A percentile compares a stretch with the other conserved stretches of the same genome.
Conservation (phyloP, 352 stramenopile genomes). For the Stramenopiles sp. region DNA sequence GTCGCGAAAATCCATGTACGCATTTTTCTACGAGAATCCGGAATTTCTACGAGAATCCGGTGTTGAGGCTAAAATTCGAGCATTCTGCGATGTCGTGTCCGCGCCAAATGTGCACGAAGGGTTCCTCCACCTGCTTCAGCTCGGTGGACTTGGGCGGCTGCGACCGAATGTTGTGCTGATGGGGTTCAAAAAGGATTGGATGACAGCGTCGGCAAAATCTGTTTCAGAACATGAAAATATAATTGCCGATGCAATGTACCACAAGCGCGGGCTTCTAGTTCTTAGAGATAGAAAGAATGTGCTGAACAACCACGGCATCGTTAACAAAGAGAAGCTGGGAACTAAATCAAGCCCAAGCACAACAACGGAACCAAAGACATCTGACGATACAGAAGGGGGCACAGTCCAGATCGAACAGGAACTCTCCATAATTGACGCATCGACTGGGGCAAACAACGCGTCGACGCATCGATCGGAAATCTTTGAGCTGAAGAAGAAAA, state of each 20-base stretch:
- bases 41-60: not conserved
- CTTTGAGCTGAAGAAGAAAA: not conserved
- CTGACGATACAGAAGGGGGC: too few relatives aligned
- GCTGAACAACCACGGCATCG: not conserved
- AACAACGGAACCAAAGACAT: too few relatives aligned
- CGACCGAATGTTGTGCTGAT: not conserved
- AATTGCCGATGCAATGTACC: not conserved
- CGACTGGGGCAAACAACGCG: not conserved
- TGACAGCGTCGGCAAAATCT: not conserved
- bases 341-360: too few relatives aligned
- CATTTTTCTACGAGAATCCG: constrained; percentile 5
- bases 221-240: not conserved
- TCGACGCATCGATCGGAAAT: not conserved
- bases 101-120: not conserved
- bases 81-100: not conserved
- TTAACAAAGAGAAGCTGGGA: not conserved
- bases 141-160: not conserved
- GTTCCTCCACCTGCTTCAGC: not conserved
- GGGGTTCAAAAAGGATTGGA: constrained; percentile 3
- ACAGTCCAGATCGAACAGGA: constrained; percentile 9
- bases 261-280: not conserved
- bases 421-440: constrained; percentile 2
- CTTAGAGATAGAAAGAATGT: not conserved
- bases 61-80: not conserved
- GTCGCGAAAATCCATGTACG: not conserved